A percentile compares a stretch with the other conserved stretches of the same genome.
These are phyloP conservation scores for Mortierella antarctica DNA, from an alignment of 192 early-diverging fungal genomes.

Conservation along the genomic window DNA sequence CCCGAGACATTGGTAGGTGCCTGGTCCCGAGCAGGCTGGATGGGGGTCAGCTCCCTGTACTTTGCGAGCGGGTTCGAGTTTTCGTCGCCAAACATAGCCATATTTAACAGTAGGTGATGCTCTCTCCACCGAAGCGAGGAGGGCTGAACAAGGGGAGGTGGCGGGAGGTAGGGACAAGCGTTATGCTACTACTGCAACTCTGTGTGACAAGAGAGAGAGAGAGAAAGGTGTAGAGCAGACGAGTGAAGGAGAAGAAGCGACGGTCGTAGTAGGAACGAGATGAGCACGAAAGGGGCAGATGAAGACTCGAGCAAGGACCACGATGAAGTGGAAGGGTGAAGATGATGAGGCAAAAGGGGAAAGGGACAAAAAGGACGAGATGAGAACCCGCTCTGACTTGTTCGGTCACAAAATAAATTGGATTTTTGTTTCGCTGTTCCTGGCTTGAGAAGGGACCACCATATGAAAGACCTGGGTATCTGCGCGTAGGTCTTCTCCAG, in stretches of 20 bases:
- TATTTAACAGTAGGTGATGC: background rate
- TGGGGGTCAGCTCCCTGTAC: slow-evolving; percentile 46
- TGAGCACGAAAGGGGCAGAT: background rate
- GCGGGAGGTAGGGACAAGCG: background rate
- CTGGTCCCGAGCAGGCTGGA: slow-evolving; percentile 36
- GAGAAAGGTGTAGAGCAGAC: background rate
- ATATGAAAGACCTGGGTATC: too few species aligned
- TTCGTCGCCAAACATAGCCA: slow-evolving; percentile 30
- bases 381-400: background rate
- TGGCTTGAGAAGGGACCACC: too few species aligned
- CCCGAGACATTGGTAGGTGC: slow-evolving; percentile 28
- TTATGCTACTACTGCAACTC: too few species aligned
- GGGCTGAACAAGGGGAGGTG: background rate
- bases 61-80: slow-evolving; percentile 43
- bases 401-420: background rate
- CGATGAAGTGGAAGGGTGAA: background rate
- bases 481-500: too few species aligned
- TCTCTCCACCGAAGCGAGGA: background rate
- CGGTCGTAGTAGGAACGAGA: background rate
- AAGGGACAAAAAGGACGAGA: background rate
- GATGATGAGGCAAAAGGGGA: background rate
- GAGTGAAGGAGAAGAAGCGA: background rate
- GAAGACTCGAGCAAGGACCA: background rate
- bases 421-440: too few species aligned
- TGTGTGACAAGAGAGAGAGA: background rate